Base-by-base conservation (phyloP, 768 basidiomycete genomes). In the Leucogyrophana mollusca region DNA sequence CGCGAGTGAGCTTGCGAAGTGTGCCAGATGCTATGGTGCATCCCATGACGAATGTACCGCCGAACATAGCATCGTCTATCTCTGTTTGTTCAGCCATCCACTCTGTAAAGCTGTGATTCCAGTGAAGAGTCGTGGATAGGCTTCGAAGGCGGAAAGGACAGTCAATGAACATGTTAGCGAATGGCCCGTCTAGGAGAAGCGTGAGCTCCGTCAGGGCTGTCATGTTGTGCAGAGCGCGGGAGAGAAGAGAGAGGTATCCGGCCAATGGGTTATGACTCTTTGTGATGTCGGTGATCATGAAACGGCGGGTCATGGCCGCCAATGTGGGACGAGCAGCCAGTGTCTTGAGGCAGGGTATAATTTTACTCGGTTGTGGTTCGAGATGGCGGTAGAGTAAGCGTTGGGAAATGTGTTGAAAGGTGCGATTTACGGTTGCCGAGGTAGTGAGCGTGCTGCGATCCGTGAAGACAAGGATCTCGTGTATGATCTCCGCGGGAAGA, bases 131-230 rank as follows among this genome's bases (percentile, higher is more conserved):
- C 13, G 50, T 54, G 21, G 53, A 56, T 25, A 62, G 47, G 23
- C 57, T 58, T 8, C 54, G 59, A 21, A 62, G 51, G 22, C 44
- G 47, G 42, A 62, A 62, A 4, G 61, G 47, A 23, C 61, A 55
- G 18, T 51, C 61, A 10, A 45, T 44, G 6, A 62, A 34, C 34
- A 53, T 48, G 32, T 52, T 49, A 9, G 61, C 51, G 14, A 47
- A 47, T 5, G 54, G 45, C 21, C 61, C 61, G 4, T 49, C 48
- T 20, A 62, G 40, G 16, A 62, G 56, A 16, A 62, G 53, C 2
- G 56, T 53, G n/a, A 62, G 51, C 23, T 55, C 58, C 21, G 51
- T 56, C 34, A 62, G 50, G n/a, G 51, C 47, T 16, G 51, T 39
- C 55, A 58, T 60, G 8, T 50, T 53, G 18, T 46, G 52, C 20